Conservation (phyloP, 768 basidiomycete species). For the Leccinum pellstonianum region DNA sequence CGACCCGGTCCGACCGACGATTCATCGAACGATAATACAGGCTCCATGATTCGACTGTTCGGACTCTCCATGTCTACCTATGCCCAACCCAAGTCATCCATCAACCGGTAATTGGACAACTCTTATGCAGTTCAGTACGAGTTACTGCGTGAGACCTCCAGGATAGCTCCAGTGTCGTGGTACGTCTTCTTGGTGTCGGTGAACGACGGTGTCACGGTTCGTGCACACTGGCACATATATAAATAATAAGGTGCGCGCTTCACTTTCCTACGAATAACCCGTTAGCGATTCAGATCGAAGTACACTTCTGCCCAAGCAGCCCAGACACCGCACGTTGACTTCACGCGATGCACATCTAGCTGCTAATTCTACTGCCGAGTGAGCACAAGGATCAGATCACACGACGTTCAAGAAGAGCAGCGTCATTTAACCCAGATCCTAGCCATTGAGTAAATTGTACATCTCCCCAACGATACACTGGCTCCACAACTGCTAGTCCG, state of each 20-base stretch:
- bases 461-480: background rate
- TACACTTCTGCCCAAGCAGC: too few species aligned
- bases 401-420: too few species aligned
- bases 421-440: background rate
- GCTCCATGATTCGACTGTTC: background rate
- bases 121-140: too few species aligned
- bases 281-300: too few species aligned
- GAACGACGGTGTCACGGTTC: too few species aligned
- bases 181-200: background rate
- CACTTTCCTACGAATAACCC: background rate
- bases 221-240: background rate
- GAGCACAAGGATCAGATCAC: background rate
- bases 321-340: background rate
- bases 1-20: background rate
- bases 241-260: background rate
- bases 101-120: too few species aligned
- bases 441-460: background rate
- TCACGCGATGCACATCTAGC: background rate
- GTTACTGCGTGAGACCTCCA: too few species aligned
- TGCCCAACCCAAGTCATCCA: background rate
- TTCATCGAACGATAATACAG: background rate
- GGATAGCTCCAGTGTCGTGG: background rate
- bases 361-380: background rate
- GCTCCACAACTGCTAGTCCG: background rate
- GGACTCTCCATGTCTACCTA: background rate